Conservation (phyloP, 306 rosid genomes). For the Macrotyloma uniflorum region DNA sequence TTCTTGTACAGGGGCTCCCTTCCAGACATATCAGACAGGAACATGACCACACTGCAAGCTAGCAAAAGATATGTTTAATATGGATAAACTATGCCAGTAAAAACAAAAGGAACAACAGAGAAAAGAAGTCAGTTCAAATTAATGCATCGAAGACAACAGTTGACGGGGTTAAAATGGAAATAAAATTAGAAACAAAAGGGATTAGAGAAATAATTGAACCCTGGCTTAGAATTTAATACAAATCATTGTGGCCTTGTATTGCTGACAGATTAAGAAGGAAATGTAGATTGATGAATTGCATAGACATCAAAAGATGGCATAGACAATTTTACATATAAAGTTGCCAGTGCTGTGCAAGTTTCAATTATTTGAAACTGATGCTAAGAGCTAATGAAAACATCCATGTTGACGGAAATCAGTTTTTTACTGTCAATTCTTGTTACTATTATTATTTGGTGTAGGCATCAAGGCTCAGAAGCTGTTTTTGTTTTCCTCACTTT, state of each 20-base stretch:
- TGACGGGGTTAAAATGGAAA: not conserved
- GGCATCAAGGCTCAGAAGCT: not conserved
- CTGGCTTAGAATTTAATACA: not conserved
- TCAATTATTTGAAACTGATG: not conserved
- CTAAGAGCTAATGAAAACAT: not conserved
- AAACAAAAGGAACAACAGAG: not conserved
- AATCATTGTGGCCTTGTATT: not conserved
- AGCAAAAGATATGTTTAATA: conserved; percentile 63
- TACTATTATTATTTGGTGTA: not conserved
- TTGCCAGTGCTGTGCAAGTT: not conserved
- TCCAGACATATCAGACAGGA: conserved; percentile 98
- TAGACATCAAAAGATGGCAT: not conserved
- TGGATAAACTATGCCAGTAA: conserved; percentile 30
- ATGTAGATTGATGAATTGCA: not conserved
- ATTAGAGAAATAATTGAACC: conserved; percentile 24
- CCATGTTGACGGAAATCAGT: not conserved
- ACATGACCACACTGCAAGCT: conserved; percentile 93
- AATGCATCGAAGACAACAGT: conserved; percentile 22
- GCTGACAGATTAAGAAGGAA: not conserved
- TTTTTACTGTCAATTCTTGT: not conserved
- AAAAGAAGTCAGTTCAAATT: not conserved
- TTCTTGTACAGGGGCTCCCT: conserved; percentile 93
- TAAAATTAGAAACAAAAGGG: not conserved
- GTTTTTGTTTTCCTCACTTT: not conserved
- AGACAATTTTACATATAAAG: not conserved